Conservation (phyloP, 768 basidiomycete genomes). For the Xerocomus spinulosus region DNA sequence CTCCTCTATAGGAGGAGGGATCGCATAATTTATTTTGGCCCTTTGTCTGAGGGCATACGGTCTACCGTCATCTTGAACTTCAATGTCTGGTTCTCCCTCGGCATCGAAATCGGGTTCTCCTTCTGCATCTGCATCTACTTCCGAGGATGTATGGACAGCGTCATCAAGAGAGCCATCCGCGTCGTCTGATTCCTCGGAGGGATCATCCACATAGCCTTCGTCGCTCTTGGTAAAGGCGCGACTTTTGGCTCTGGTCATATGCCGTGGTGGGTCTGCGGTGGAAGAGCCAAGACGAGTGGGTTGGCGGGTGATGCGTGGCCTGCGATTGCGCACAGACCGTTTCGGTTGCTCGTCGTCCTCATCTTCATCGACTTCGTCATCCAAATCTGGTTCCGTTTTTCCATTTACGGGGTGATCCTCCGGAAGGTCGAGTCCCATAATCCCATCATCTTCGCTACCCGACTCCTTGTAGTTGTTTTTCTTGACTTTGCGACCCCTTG, state of each 20-base stretch:
- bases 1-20: conserved; percentile 78
- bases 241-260: conserved; percentile 26
- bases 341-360: conserved; percentile 26
- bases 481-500: conserved; percentile 39
- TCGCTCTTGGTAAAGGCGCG: conserved; percentile 38
- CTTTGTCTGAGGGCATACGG: conserved; percentile 63
- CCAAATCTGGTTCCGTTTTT: conserved; percentile 15
- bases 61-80: conserved; percentile 36
- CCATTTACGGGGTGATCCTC: conserved; percentile 17
- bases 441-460: conserved; percentile 39
- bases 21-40: conserved; percentile 67
- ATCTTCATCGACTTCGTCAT: conserved; percentile 30
- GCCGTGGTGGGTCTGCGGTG: conserved; percentile 1
- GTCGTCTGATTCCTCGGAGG: conserved; percentile 47
- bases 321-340: conserved; percentile 13
- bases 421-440: conserved; percentile 10
- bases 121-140: conserved; percentile 34
- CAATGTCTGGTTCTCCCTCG: conserved; percentile 37
- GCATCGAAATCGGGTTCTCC: conserved; percentile 38
- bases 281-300: conserved; percentile 7
- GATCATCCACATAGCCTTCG: conserved; percentile 47
- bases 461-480: conserved; percentile 44
- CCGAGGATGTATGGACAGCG: conserved; percentile 39
- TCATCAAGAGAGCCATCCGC: conserved; percentile 60
- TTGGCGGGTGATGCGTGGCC: conserved; percentile 24